Evolutionary conservation across 208 protist genomes (phyloP).

Genomic region (Zelonia costaricensis): DNA sequence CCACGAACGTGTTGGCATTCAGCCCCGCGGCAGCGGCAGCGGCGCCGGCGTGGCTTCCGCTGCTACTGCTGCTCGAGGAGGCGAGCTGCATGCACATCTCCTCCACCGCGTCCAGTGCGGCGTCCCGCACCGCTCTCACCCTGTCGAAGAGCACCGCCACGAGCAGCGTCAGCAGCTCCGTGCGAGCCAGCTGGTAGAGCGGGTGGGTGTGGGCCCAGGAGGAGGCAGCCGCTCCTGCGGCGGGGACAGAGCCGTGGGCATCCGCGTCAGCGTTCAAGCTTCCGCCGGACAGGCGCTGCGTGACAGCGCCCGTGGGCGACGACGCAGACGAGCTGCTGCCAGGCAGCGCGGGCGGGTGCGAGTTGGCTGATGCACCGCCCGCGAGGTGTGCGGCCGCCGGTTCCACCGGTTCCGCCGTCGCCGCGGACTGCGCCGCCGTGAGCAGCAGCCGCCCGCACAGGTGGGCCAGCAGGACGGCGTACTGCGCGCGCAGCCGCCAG

Average conservation of each 20-base stretch:
- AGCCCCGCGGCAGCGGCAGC: not conserved
- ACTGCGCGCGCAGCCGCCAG: conserved; percentile 77
- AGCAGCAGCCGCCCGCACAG: conserved; percentile 61
- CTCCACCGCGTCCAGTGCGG: conserved; percentile 54
- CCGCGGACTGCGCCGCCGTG: conserved; percentile 9
- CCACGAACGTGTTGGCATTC: conserved; percentile 47
- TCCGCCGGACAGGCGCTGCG: too few species aligned
- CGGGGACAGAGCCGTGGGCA: too few species aligned
- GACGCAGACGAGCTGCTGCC: too few species aligned
- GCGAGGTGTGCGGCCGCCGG: too few species aligned
- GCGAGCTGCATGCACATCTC: conserved; percentile 39
- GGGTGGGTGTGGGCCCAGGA: conserved; percentile 35
- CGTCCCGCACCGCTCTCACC: conserved; percentile 71
- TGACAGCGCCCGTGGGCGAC: too few species aligned
- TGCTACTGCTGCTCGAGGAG: conserved; percentile 5
- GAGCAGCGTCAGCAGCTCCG: conserved; percentile 67
- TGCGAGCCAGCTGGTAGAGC: conserved; percentile 58
- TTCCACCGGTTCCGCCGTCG: too few species aligned
- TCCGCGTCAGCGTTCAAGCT: too few species aligned
- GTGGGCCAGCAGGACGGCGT: conserved; percentile 58
- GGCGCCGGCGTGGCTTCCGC: not conserved
- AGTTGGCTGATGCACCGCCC: too few species aligned
- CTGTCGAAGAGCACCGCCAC: conserved; percentile 83
- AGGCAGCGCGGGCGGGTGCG: too few species aligned
- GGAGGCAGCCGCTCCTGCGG: not conserved